These are phyloP conservation scores for Saccharomycodes ludwigii DNA, from an alignment of 805 yeast genomes.

Conservation along the genomic window DNA sequence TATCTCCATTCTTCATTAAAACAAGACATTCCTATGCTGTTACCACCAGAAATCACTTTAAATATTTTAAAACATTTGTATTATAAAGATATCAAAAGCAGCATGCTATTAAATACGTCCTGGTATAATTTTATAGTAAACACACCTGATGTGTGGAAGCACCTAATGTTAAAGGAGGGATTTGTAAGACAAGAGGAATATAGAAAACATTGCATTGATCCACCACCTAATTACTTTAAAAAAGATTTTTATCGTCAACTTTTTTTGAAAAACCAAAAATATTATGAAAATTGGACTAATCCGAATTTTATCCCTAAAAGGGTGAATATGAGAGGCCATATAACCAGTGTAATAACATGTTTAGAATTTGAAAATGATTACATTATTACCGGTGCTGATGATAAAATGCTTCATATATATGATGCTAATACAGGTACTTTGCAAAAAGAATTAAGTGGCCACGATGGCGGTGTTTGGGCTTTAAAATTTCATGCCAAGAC, in stretches of 20 bases:
- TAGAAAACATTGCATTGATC: conserved; percentile 17
- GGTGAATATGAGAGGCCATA: conserved; percentile 56
- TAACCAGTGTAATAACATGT: conserved; percentile 83
- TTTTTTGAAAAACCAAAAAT: conserved; percentile 12
- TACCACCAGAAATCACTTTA: conserved; percentile 67
- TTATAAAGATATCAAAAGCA: conserved; percentile 43
- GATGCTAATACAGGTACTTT: conserved; percentile 62
- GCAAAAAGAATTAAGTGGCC: conserved; percentile 59
- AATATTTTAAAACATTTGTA: conserved; percentile 57
- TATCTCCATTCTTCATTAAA: conserved; percentile 43
- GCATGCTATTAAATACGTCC: conserved; percentile 49
- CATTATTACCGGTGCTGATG: conserved; percentile 89
- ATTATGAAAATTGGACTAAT: conserved; percentile 59
- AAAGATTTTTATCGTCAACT: conserved; percentile 27
- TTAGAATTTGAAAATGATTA: conserved; percentile 84
- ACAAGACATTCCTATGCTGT: conserved; percentile 55
- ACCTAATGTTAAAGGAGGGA: conserved; percentile 48
- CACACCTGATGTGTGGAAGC: conserved; percentile 58
- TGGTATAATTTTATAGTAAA: conserved; percentile 62
- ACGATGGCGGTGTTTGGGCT: conserved; percentile 99
- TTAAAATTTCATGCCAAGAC: conserved; percentile 74
- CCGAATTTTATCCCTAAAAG: conserved; percentile 56
- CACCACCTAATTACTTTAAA: conserved; percentile 13
- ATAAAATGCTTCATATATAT: conserved; percentile 67
- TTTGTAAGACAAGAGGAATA: conserved; percentile 39